These are phyloP conservation scores for Pythium aquatile DNA, from an alignment of 352 stramenopile genomes.

Conservation along the genomic window DNA sequence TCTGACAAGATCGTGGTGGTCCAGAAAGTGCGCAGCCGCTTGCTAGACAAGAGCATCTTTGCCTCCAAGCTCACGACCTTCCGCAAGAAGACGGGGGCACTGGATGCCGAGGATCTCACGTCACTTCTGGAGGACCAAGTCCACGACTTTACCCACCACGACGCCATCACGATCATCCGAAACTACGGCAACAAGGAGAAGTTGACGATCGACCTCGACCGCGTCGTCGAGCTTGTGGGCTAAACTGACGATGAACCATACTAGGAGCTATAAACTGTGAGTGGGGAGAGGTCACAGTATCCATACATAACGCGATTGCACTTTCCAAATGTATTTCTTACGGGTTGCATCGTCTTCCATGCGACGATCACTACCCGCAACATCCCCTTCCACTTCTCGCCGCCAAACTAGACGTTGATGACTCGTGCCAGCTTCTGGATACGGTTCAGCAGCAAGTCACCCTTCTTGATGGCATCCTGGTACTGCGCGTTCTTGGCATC, in stretches of 20 bases:
- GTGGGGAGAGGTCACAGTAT: neutral
- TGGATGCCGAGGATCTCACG: slow-evolving; percentile 49
- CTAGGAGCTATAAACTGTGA: slow-evolving; percentile 5
- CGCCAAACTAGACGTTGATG: slow-evolving; percentile 82
- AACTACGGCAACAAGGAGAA: slow-evolving; percentile 60
- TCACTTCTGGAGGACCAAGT: slow-evolving; percentile 48
- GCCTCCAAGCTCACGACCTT: slow-evolving; percentile 29
- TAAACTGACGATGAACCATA: slow-evolving; percentile 13
- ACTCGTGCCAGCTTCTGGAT: slow-evolving; percentile 98
- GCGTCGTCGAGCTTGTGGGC: slow-evolving; percentile 45
- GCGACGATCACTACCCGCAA: neutral
- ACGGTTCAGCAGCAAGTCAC: slow-evolving; percentile 97
- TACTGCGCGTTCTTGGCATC: slow-evolving; percentile 99
- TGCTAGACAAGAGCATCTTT: slow-evolving; percentile 34
- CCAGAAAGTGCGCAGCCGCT: slow-evolving; percentile 47
- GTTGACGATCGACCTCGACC: slow-evolving; percentile 58
- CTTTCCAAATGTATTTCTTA: slow-evolving; percentile 1
- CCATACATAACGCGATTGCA: slow-evolving; percentile 1
- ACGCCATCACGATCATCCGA: slow-evolving; percentile 66
- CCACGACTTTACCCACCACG: slow-evolving; percentile 50
- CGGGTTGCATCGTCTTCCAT: neutral
- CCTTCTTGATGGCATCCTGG: slow-evolving; percentile 98
- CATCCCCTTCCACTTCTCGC: neutral
- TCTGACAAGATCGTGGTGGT: slow-evolving; percentile 66
- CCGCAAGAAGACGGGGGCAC: slow-evolving; percentile 26